Percentiles rank a stretch among this genome's conserved stretches.
These are phyloP conservation scores for Nothopassalora personata DNA, from an alignment of 2,329 filamentous ascomycete species.

Conservation along the genomic window DNA sequence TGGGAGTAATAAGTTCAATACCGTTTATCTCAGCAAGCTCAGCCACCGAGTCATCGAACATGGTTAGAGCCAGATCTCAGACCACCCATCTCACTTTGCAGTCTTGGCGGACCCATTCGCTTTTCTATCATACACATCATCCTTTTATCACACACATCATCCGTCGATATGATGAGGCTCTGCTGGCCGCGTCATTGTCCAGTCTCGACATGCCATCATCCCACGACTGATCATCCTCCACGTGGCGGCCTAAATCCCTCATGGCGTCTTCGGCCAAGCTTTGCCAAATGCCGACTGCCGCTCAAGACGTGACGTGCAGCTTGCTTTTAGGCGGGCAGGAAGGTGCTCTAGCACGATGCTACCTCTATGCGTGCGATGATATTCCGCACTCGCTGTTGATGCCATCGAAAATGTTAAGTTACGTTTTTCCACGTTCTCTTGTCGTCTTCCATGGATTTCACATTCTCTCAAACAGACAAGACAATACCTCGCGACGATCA, in stretches of 20 bases:
- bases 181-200: not conserved
- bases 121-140: not conserved
- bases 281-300: not conserved
- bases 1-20: not conserved
- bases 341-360: not conserved
- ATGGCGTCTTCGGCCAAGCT: not conserved
- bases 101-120: not conserved
- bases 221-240: too few species aligned
- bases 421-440: not conserved
- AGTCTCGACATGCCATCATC: not conserved
- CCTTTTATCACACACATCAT: too few species aligned
- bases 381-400: not conserved
- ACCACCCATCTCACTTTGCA: not conserved
- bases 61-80: not conserved
- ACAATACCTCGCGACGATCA: not conserved
- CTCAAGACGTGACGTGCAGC: conserved; percentile 1
- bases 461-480: not conserved
- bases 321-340: not conserved
- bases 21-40: not conserved
- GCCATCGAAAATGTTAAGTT: not conserved
- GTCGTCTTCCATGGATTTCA: not conserved
- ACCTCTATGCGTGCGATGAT: not conserved
- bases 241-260: not conserved
- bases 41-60: not conserved
- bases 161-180: not conserved